phyloP scores from a whole-genome alignment of 371 early-diverging fungal species.

The Zancudomyces culisetae region DNA sequence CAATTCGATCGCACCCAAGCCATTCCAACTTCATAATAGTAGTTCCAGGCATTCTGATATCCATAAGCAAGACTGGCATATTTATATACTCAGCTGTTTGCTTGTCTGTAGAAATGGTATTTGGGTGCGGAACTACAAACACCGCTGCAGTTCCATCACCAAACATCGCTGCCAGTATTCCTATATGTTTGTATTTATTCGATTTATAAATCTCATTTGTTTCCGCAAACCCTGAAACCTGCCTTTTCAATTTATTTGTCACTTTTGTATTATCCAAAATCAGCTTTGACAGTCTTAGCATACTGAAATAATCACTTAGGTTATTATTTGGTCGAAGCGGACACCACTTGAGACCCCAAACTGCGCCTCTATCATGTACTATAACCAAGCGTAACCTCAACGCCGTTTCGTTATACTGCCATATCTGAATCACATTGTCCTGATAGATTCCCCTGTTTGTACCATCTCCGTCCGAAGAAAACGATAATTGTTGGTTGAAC shows the following conservation, averaged over 20 bases:
- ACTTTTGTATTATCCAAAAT: not conserved
- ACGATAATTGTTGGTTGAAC: not conserved
- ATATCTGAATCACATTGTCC: constrained; percentile 1
- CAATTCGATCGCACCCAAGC: constrained; percentile 1
- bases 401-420: not conserved
- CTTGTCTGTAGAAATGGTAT: not conserved
- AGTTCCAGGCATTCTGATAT: constrained; percentile 1
- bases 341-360: constrained; percentile 1
- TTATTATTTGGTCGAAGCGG: constrained; percentile 1
- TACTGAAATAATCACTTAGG: not conserved
- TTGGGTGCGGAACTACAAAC: constrained; percentile 2
- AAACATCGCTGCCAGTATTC: constrained; percentile 4
- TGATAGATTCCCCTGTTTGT: too few relatives aligned
- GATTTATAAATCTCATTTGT: not conserved
- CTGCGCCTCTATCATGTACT: not conserved
- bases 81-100: not conserved
- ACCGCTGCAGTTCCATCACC: constrained; percentile 3
- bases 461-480: too few relatives aligned
- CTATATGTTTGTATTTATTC: not conserved
- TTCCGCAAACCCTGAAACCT: too few relatives aligned
- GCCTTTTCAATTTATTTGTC: too few relatives aligned
- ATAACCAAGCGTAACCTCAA: not conserved
- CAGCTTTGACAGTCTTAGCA: not conserved
- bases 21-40: not conserved
- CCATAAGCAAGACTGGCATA: not conserved